Percentiles rank a stretch among this genome's conserved stretches.
Evolutionary conservation across 2,329 filamentous ascomycete species (phyloP).

Genomic region (Phialophora tarda): DNA sequence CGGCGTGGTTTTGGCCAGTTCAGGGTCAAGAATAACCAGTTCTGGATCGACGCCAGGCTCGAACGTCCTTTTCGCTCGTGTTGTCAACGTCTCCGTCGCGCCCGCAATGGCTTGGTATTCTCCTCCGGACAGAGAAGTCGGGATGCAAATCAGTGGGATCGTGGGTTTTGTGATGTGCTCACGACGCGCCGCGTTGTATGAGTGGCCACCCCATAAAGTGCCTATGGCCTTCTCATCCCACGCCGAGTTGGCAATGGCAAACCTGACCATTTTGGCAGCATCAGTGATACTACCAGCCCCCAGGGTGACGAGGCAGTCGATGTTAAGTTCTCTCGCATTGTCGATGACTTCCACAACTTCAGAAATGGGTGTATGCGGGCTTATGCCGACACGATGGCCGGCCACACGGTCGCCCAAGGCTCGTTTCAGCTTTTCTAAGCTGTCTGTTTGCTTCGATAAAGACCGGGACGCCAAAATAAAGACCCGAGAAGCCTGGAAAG

Average conservation of each 20-base stretch:
- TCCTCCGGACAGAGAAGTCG: conserved; percentile 51
- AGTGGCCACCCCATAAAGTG: conserved; percentile 6
- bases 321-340: conserved; percentile 31
- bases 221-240: conserved; percentile 9
- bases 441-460: conserved; percentile 3
- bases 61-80: conserved; percentile 29
- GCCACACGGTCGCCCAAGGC: conserved; percentile 2
- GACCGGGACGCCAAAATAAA: conserved; percentile 11
- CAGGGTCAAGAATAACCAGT: conserved; percentile 37
- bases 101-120: conserved; percentile 43
- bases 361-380: conserved; percentile 7
- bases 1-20: conserved; percentile 41
- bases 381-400: not conserved
- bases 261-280: conserved; percentile 58
- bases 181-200: not conserved
- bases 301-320: conserved; percentile 66
- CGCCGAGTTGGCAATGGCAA: conserved; percentile 56
- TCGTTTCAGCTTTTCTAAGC: not conserved
- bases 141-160: conserved; percentile 45
- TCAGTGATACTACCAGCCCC: conserved; percentile 62
- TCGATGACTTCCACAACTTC: conserved; percentile 8
- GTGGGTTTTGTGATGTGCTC: not conserved
- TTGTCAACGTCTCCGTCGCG: not conserved
- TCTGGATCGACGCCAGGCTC: conserved; percentile 20
- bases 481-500: not conserved